These are phyloP conservation scores for Astrocystis sublimbata DNA, from an alignment of 495 filamentous ascomycete genomes.

Conservation along the genomic window DNA sequence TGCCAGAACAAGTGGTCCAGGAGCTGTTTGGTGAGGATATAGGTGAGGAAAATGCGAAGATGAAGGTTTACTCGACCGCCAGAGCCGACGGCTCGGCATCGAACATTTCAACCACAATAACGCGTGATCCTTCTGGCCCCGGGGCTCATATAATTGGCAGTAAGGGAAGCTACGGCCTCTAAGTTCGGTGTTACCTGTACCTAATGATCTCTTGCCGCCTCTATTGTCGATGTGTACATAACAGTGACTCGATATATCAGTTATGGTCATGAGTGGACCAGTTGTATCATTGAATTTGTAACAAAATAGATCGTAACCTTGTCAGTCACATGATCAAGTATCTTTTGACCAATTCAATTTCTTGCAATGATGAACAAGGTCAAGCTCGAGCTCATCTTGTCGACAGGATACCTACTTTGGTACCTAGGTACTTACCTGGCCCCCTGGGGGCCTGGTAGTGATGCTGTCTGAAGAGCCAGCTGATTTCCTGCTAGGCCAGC, in stretches of 20 bases:
- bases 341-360: neutral
- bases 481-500: neutral
- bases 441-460: too few relatives aligned
- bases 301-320: neutral
- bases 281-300: constrained; percentile 16
- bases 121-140: neutral
- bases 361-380: neutral
- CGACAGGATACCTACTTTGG: too few relatives aligned
- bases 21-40: constrained; percentile 42
- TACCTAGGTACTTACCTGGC: too few relatives aligned
- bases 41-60: constrained; percentile 26
- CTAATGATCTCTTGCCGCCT: neutral
- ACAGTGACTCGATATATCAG: neutral
- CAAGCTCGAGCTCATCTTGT: too few relatives aligned
- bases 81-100: neutral
- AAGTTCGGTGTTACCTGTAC: neutral
- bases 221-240: neutral
- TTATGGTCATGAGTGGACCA: neutral
- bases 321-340: neutral
- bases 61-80: neutral
- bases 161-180: constrained; percentile 4
- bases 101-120: neutral
- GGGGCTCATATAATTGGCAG: neutral
- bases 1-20: constrained; percentile 54
- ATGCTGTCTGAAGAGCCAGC: too few relatives aligned